Conservation (phyloP, 192 early-diverging fungal genomes). For the Gorgonomyces haynaldii region DNA sequence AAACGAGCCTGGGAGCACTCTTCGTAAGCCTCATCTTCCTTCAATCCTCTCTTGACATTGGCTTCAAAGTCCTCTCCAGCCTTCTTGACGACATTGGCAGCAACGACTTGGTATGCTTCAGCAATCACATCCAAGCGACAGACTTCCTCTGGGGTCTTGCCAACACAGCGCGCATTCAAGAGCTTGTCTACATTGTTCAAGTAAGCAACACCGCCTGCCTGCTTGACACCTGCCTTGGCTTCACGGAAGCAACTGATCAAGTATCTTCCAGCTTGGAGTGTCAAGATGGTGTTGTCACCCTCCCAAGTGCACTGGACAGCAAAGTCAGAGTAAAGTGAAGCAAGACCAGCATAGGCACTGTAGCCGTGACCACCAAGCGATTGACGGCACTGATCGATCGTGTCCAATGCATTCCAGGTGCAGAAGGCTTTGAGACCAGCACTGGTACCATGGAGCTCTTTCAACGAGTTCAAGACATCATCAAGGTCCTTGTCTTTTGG, state of each 20-base stretch:
- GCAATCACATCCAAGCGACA: slow-evolving; percentile 49
- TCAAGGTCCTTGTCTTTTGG: slow-evolving; percentile 48
- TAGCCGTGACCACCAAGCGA: slow-evolving; percentile 87
- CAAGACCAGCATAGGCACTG: slow-evolving; percentile 81
- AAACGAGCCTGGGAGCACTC: slow-evolving; percentile 76
- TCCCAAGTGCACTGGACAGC: slow-evolving; percentile 77
- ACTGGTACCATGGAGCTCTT: slow-evolving; percentile 83
- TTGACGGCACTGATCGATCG: slow-evolving; percentile 87
- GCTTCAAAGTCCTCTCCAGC: slow-evolving; percentile 69
- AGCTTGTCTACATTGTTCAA: slow-evolving; percentile 44
- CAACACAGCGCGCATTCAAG: slow-evolving; percentile 30
- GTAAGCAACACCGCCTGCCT: slow-evolving; percentile 67
- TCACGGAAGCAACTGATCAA: slow-evolving; percentile 54
- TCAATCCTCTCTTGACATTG: slow-evolving; percentile 48
- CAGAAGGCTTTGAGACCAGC: slow-evolving; percentile 89
- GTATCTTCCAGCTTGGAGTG: slow-evolving; percentile 78
- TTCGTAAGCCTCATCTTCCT: slow-evolving; percentile 74
- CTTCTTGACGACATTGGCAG: slow-evolving; percentile 70
- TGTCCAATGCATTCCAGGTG: slow-evolving; percentile 81
- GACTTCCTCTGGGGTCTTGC: slow-evolving; percentile 39
- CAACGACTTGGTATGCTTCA: slow-evolving; percentile 70
- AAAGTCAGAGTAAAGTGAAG: slow-evolving; percentile 74
- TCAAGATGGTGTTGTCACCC: slow-evolving; percentile 86
- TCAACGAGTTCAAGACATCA: slow-evolving; percentile 64
- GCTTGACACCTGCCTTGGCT: slow-evolving; percentile 49